phyloP scores from a whole-genome alignment of 208 protist genomes.

The Leishmania mexicana region DNA sequence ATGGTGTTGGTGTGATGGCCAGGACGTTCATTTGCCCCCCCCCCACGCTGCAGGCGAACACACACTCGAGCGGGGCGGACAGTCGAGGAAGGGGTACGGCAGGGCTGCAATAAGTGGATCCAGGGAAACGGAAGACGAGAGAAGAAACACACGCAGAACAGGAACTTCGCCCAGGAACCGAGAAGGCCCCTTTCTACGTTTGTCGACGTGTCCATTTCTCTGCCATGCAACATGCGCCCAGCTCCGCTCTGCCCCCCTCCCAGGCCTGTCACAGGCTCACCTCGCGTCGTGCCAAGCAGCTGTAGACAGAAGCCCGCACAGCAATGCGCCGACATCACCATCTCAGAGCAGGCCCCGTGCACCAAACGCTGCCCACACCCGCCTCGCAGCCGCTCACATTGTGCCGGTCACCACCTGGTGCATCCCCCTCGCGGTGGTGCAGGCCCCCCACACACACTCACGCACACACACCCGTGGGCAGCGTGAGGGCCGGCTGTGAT shows the following conservation, averaged over 20 bases:
- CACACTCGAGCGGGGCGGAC: not conserved
- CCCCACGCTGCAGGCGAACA: not conserved
- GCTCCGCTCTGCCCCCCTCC: not conserved
- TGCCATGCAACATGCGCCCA: not conserved
- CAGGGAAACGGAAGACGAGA: not conserved
- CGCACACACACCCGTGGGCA: no score
- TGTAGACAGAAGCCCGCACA: not conserved
- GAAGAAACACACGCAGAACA: conserved; percentile 2
- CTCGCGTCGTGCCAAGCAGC: not conserved
- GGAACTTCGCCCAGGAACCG: not conserved
- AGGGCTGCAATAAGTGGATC: not conserved
- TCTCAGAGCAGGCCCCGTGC: no score
- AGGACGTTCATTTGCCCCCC: not conserved
- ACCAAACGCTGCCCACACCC: no score
- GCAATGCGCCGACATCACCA: no score
- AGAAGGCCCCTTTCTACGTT: not conserved
- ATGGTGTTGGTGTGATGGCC: not conserved
- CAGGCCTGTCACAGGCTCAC: not conserved
- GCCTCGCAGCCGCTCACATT: no score
- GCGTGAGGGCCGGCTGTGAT: no score
- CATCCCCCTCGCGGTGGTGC: no score
- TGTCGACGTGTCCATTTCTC: not conserved
- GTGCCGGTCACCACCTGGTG: no score
- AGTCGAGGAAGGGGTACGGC: not conserved
- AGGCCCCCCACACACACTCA: no score